Evolutionary conservation across 169 alveolate species (phyloP).

Genomic region (Fabrea salina): DNA sequence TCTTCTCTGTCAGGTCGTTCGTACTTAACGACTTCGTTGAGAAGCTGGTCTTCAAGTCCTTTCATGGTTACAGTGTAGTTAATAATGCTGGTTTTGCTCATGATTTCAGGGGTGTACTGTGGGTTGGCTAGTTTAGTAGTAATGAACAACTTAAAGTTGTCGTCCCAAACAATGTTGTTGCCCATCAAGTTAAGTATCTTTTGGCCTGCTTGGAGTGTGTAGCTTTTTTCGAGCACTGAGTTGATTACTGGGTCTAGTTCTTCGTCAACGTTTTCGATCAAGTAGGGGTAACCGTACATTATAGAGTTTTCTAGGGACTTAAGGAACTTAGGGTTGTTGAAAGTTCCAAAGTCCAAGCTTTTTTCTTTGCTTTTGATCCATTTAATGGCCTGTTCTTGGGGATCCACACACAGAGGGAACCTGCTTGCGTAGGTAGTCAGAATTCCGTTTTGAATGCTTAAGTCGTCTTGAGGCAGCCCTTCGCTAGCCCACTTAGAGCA

Average conservation of each 20-base stretch:
- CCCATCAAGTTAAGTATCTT: conserved; percentile 74
- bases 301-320: conserved; percentile 89
- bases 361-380: conserved; percentile 86
- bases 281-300: conserved; percentile 87
- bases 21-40: conserved; percentile 90
- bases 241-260: conserved; percentile 93
- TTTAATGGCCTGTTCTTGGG: conserved; percentile 87
- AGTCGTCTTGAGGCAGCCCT: conserved; percentile 93
- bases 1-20: conserved; percentile 91
- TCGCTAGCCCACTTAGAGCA: conserved; percentile 90
- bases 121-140: conserved; percentile 93
- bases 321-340: conserved; percentile 83
- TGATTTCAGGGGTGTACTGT: conserved; percentile 90
- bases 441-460: conserved; percentile 90
- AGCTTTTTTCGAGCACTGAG: conserved; percentile 88
- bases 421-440: conserved; percentile 87
- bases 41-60: conserved; percentile 91
- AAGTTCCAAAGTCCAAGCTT: conserved; percentile 79
- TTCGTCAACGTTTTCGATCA: conserved; percentile 91
- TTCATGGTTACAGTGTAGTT: conserved; percentile 89
- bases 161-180: conserved; percentile 62
- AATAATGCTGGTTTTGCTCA: conserved; percentile 91
- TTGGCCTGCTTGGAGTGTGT: conserved; percentile 81
- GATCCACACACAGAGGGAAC: conserved; percentile 94
- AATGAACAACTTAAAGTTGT: conserved; percentile 82